These are phyloP conservation scores for Vinca major DNA, from an alignment of 305 asterid species.

Conservation along the genomic window DNA sequence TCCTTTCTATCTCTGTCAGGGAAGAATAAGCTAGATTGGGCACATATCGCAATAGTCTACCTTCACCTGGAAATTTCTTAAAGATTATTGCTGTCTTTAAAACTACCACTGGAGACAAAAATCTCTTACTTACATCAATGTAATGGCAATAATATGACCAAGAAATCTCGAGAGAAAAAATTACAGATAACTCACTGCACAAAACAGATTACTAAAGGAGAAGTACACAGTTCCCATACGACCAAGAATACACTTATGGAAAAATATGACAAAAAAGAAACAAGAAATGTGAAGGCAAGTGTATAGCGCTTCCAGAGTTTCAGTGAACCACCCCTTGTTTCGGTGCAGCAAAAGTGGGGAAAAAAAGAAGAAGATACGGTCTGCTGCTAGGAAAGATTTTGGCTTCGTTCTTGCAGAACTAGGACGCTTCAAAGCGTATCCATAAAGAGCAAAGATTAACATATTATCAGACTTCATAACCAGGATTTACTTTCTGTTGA, in stretches of 20 bases:
- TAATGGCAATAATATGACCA: not conserved
- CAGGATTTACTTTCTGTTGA: conserved; percentile 75
- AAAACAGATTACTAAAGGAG: not conserved
- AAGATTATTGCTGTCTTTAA: not conserved
- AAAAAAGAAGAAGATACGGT: not conserved
- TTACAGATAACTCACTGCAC: not conserved
- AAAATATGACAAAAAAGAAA: not conserved
- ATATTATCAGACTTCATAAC: conserved; percentile 52
- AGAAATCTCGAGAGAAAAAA: not conserved
- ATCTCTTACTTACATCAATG: not conserved
- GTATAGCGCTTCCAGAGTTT: not conserved
- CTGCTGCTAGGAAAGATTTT: not conserved
- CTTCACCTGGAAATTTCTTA: not conserved
- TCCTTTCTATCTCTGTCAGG: not conserved
- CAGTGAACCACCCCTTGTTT: not conserved
- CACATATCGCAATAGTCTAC: not conserved
- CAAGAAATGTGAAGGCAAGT: not conserved
- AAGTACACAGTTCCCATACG: not conserved
- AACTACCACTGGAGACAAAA: not conserved
- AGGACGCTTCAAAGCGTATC: not conserved
- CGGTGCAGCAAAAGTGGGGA: not conserved
- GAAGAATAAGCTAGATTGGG: not conserved
- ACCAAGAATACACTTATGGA: not conserved
- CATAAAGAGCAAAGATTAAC: not conserved
- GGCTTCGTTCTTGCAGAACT: not conserved